phyloP scores from a whole-genome alignment of 306 rosid species.

The Cajanus cajan region DNA sequence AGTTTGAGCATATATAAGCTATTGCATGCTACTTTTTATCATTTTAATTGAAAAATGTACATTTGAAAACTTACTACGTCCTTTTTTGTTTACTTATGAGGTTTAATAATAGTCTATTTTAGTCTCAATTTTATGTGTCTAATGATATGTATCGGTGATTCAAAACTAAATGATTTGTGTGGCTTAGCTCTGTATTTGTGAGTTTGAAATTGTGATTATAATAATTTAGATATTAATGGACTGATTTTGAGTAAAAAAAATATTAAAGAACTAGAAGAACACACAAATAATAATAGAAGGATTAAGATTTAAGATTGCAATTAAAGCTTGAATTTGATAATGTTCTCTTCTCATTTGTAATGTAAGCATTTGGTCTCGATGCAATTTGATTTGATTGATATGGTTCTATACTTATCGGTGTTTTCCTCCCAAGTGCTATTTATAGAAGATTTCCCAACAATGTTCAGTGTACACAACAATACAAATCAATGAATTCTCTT shows the following conservation, averaged over 20 bases:
- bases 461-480: background rate
- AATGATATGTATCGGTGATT: too few species aligned
- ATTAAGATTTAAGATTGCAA: background rate
- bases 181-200: background rate
- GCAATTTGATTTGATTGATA: background rate
- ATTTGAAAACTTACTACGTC: too few species aligned
- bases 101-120: background rate
- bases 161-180: background rate
- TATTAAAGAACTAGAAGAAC: background rate
- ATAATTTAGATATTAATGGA: background rate
- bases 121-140: too few species aligned
- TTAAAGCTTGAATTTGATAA: background rate
- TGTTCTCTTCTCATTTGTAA: background rate
- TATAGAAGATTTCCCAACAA: background rate
- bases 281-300: background rate
- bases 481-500: constrained; percentile 9
- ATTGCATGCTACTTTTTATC: too few species aligned
- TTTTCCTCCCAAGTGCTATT: background rate
- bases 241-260: background rate
- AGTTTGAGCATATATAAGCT: too few species aligned
- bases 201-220: background rate
- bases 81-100: background rate
- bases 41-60: too few species aligned
- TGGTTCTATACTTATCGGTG: background rate
- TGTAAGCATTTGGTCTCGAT: background rate